phyloP scores from a whole-genome alignment of 805 yeast species.

The Ogataea salicorniae region DNA sequence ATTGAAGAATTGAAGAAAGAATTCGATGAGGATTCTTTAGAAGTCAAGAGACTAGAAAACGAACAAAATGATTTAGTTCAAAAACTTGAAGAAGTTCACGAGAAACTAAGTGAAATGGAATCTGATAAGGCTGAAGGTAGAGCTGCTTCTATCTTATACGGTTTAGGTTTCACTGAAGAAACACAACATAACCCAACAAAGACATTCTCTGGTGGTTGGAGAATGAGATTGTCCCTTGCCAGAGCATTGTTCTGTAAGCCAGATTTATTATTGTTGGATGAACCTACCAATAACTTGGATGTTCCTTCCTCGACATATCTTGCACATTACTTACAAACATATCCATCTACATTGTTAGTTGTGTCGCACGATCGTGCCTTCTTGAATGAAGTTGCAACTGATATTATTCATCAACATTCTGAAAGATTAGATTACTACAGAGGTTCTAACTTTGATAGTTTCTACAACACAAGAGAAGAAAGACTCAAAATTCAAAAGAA shows the following conservation, averaged over 20 bases:
- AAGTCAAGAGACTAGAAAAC: constrained; percentile 74
- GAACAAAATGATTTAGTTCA: constrained; percentile 84
- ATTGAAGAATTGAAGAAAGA: constrained; percentile 65
- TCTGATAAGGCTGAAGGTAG: constrained; percentile 96
- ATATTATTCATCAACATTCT: constrained; percentile 95
- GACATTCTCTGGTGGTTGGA: constrained; percentile 99
- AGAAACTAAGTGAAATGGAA: constrained; percentile 87
- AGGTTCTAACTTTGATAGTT: constrained; percentile 89
- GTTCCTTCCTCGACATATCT: constrained; percentile 95
- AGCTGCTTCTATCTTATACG: constrained; percentile 89
- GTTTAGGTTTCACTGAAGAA: constrained; percentile 89
- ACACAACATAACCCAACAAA: constrained; percentile 82
- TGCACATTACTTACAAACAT: constrained; percentile 83
- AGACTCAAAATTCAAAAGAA: constrained; percentile 87
- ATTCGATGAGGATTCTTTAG: constrained; percentile 71
- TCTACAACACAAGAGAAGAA: constrained; percentile 91
- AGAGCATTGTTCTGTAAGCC: constrained; percentile 97
- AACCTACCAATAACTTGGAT: constrained; percentile 99
- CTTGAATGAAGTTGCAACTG: constrained; percentile 96
- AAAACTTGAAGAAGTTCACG: constrained; percentile 73
- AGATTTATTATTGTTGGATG: constrained; percentile 87
- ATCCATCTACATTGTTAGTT: constrained; percentile 87
- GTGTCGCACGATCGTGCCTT: constrained; percentile 98
- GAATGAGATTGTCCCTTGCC: constrained; percentile 98
- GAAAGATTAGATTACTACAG: constrained; percentile 94